These are phyloP conservation scores for Ceratocystiopsis brevicomis DNA, from an alignment of 2,329 filamentous ascomycete species.

Conservation along the genomic window DNA sequence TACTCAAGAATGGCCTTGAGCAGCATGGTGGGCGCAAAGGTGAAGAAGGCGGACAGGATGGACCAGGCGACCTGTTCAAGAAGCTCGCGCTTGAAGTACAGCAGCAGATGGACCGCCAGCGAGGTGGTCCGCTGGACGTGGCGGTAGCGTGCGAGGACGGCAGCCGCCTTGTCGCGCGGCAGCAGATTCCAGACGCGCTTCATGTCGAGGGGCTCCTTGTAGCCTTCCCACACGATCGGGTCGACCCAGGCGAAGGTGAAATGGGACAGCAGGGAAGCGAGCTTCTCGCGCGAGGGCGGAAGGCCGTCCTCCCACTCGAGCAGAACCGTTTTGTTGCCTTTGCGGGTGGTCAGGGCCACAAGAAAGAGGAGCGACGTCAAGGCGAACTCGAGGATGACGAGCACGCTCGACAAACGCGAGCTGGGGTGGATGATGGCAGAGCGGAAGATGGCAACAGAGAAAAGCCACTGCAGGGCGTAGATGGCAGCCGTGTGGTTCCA, in stretches of 20 bases:
- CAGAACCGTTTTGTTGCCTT: slow-evolving; percentile 77
- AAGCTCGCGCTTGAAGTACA: slow-evolving; percentile 64
- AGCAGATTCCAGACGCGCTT: slow-evolving; percentile 81
- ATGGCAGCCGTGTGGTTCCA: slow-evolving; percentile 88
- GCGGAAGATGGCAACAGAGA: slow-evolving; percentile 59
- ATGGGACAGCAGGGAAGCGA: slow-evolving; percentile 75
- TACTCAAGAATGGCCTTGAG: slow-evolving; percentile 85
- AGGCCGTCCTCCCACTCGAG: slow-evolving; percentile 80
- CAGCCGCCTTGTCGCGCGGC: slow-evolving; percentile 70
- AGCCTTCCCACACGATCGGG: slow-evolving; percentile 72
- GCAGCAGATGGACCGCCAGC: slow-evolving; percentile 61
- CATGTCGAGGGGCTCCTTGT: slow-evolving; percentile 66
- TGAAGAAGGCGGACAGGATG: slow-evolving; percentile 59
- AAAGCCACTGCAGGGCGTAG: slow-evolving; percentile 68
- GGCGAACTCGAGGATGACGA: slow-evolving; percentile 56
- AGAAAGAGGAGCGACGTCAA: slow-evolving; percentile 55
- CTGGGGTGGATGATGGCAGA: slow-evolving; percentile 64
- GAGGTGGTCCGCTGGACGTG: slow-evolving; percentile 66
- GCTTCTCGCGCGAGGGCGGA: slow-evolving; percentile 68
- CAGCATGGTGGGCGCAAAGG: slow-evolving; percentile 79
- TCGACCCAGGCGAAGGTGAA: slow-evolving; percentile 86
- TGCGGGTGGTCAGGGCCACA: slow-evolving; percentile 65
- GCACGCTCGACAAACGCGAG: slow-evolving; percentile 39
- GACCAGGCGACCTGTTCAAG: slow-evolving; percentile 67
- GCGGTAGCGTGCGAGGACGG: slow-evolving; percentile 65